Conservation (phyloP, 495 filamentous ascomycete genomes). For the Lineolata rhizophorae region DNA sequence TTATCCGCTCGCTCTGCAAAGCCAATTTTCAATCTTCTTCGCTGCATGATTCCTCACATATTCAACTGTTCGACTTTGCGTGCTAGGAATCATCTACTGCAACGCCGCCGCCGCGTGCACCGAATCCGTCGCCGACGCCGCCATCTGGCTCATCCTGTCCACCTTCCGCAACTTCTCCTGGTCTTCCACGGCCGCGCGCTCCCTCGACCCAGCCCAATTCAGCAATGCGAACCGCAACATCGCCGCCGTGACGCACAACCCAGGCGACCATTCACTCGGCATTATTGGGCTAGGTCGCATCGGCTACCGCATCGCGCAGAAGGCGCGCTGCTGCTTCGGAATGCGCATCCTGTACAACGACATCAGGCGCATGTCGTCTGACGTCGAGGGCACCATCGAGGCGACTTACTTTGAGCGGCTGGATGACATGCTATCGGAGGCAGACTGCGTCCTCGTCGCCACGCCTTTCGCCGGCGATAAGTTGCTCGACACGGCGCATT, state of each 20-base stretch:
- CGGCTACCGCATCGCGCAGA: slow-evolving; percentile 41
- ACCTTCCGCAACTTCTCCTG: slow-evolving; percentile 42
- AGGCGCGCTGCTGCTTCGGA: slow-evolving; percentile 33
- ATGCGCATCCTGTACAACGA: slow-evolving; percentile 54
- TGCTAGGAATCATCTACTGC: slow-evolving; percentile 43
- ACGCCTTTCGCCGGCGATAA: slow-evolving; percentile 38
- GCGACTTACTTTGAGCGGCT: slow-evolving; percentile 31
- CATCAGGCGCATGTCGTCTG: slow-evolving; percentile 29
- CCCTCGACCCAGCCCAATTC: slow-evolving; percentile 22
- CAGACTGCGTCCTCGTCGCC: slow-evolving; percentile 47
- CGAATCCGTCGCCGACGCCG: slow-evolving; percentile 45
- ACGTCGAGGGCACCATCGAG: slow-evolving; percentile 20
- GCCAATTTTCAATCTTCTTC: no score
- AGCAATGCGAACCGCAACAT: slow-evolving; percentile 32
- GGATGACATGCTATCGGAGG: slow-evolving; percentile 26
- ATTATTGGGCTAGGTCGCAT: slow-evolving; percentile 50
- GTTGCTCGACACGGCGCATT: slow-evolving; percentile 27
- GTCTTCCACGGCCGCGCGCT: slow-evolving; percentile 31
- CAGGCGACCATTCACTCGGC: slow-evolving; percentile 29
- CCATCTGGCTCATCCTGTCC: slow-evolving; percentile 38
- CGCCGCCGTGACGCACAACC: slow-evolving; percentile 34
- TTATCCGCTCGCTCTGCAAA: no score
- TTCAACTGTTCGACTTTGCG: neutral
- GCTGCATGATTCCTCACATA: slow-evolving; percentile 3
- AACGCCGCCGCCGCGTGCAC: slow-evolving; percentile 46